Conservation (phyloP, 2,329 filamentous ascomycete genomes). For the Phialophora expanda region DNA sequence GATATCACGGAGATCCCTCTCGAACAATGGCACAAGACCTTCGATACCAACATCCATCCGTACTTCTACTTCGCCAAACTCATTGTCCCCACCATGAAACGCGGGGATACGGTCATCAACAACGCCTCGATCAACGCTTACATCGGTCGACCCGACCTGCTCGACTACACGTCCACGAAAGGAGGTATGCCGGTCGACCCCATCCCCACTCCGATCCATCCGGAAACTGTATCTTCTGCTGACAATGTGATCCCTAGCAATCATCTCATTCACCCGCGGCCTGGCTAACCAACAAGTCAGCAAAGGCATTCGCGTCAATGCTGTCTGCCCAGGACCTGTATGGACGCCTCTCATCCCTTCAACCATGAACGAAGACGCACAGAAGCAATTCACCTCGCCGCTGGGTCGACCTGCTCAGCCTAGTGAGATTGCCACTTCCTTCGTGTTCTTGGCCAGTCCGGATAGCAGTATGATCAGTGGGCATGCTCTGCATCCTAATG, state of each 20-base stretch:
- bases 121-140: slow-evolving; percentile 85
- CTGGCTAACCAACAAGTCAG: slow-evolving; percentile 74
- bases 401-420: slow-evolving; percentile 81
- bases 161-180: slow-evolving; percentile 78
- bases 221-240: background rate
- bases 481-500: slow-evolving; percentile 70
- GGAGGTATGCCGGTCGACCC: slow-evolving; percentile 27
- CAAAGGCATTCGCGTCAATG: slow-evolving; percentile 77
- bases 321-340: slow-evolving; percentile 77
- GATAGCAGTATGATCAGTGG: slow-evolving; percentile 77
- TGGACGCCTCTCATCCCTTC: slow-evolving; percentile 77
- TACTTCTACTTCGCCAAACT: slow-evolving; percentile 84
- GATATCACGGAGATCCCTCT: slow-evolving; percentile 74
- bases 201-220: background rate
- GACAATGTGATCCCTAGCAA: slow-evolving; percentile 53
- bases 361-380: slow-evolving; percentile 72
- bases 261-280: slow-evolving; percentile 77
- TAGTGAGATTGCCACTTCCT: slow-evolving; percentile 79
- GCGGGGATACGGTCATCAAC: slow-evolving; percentile 81
- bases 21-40: slow-evolving; percentile 79
- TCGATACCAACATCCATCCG: slow-evolving; percentile 82
- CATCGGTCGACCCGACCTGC: slow-evolving; percentile 76
- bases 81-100: slow-evolving; percentile 72
- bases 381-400: slow-evolving; percentile 73
- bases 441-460: slow-evolving; percentile 77